Base-by-base conservation (phyloP, 1,284 basidiomycete genomes). In the Coniferiporia weirii region DNA sequence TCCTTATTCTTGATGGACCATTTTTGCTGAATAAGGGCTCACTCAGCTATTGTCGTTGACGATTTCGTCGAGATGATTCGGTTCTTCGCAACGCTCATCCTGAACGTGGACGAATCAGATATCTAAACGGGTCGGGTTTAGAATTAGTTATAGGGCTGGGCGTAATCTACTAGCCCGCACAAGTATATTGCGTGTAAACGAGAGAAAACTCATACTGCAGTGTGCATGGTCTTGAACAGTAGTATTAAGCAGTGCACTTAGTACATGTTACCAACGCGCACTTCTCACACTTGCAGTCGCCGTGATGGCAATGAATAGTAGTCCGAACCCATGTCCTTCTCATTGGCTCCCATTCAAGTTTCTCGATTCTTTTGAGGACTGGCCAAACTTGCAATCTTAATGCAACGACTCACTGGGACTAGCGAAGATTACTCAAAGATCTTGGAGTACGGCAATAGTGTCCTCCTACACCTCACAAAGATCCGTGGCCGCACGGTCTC, bases 41-140 rank as follows among this genome's bases (percentile, higher is more conserved):
- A 80, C 43, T 17, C 59, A 80, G 79, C 69, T 7, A 67, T 79
- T 20, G 59, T 60, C 8, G 69, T 68, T 4, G 69, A 72, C 40
- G 70, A 67, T 27, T 74, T 76, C 59, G 63, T 79, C 15, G 77
- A 79, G 64, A 70, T 75, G 61, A 73, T 81, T 60, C 67, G 72
- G 57, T 81, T 78, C 66, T 79, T 75, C 63, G 75, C 76, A 8
- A 72, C 71, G 0, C 65, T 81, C 50, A 77, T 81, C 34, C 65
- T 81, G 38, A 81, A 81, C 38, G 73, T 68, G 2, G 78, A 81
- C 49, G 80, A 81, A 52, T 59, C 60, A 35, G 45, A 56, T 7
- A 20, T 61, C 9, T 59, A 50, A 46, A 19, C 44, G 17, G n/a
- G 3, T 46, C 19, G n/a, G 9, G 2, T n/a, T 35, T 7, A 40